phyloP scores from a whole-genome alignment of 2,329 filamentous ascomycete species.

The Hypoxylon sp. region DNA sequence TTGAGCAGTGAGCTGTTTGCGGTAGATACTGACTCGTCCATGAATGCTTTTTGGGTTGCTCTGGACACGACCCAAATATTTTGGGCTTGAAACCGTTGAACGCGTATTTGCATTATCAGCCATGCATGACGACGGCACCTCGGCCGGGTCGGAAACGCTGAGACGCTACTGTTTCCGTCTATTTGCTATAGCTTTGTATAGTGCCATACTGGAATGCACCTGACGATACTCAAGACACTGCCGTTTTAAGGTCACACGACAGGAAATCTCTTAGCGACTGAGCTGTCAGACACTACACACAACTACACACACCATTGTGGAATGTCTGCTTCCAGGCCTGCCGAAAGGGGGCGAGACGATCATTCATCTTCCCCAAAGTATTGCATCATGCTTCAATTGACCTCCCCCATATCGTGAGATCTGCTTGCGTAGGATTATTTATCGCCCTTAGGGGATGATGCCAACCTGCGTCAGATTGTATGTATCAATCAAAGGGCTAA shows the following conservation, averaged over 20 bases:
- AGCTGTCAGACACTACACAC: conserved; percentile 43
- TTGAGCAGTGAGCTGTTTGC: conserved; percentile 27
- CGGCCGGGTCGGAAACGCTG: conserved; percentile 35
- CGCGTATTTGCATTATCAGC: conserved; percentile 40
- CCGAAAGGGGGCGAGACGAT: conserved; percentile 50
- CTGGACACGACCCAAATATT: conserved; percentile 37
- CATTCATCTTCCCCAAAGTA: conserved; percentile 43
- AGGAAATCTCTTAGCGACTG: conserved; percentile 40
- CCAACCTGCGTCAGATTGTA: conserved; percentile 46
- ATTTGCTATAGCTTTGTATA: conserved; percentile 22
- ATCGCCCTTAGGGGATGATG: conserved; percentile 45
- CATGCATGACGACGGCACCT: conserved; percentile 39
- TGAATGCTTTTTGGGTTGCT: conserved; percentile 33
- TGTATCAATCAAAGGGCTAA: conserved; percentile 37
- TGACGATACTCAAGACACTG: conserved; percentile 39
- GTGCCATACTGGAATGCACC: conserved; percentile 37
- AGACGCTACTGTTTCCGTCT: conserved; percentile 35
- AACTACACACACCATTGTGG: conserved; percentile 41
- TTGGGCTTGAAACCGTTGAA: conserved; percentile 42
- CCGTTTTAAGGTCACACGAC: conserved; percentile 51
- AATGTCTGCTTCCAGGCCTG: conserved; percentile 50
- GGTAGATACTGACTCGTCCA: conserved; percentile 34
- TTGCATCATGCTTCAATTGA: conserved; percentile 52
- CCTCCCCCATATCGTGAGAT: conserved; percentile 41
- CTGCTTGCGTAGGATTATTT: conserved; percentile 35